Base-by-base conservation (phyloP, 2,329 filamentous ascomycete species). In the Rhinocladiella similis region DNA sequence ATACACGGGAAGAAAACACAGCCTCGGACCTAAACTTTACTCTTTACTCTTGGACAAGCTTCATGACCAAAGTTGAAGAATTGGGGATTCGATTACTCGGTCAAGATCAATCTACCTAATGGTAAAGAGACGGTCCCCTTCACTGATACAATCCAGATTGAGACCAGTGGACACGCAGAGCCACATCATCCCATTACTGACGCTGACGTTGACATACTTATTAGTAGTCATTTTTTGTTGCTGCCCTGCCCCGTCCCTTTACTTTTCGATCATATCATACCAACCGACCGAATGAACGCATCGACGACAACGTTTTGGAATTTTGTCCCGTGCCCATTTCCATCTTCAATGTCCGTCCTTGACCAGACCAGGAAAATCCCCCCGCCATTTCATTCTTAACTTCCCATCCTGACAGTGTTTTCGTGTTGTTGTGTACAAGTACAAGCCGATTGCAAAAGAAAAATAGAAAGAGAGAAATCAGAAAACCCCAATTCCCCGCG, bases 391-490 rank as follows among this genome's bases (percentile, higher is more conserved):
- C 53, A 51, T 33, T 52, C 35, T 38, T 47, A 49, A 19, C 42
- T 38, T 47, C 43, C 47, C 18, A 54, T 14, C 47, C 52, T 19
- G 27, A 25, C 38, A 19, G 10, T 41, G 5, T 41, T 50, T 39
- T 41, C 48, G 29, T 45, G 41, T 60, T 48, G 41, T 60, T 50
- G 50, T 61, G 55, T 61, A 61, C 59, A 58, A 56, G 55, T 61
- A 61, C 59, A 61, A 47, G 56, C 41, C 45, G 49, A 47, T 59
- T 47, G 29, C 3, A 33, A 33, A 12, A 33, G 29, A 33, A 33
- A 33, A 33, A 33, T 7, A 33, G 29, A 33, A 51, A 46, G 45
- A 48, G 43, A 46, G 43, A 53, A 50, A 49, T 51, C 48, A 52
- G 53, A 33, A 51, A 36, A 47, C 42, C 33, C 57, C 49, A 42